Base-by-base conservation (phyloP, 345 rosid species). In the Aquilaria malaccensis region DNA sequence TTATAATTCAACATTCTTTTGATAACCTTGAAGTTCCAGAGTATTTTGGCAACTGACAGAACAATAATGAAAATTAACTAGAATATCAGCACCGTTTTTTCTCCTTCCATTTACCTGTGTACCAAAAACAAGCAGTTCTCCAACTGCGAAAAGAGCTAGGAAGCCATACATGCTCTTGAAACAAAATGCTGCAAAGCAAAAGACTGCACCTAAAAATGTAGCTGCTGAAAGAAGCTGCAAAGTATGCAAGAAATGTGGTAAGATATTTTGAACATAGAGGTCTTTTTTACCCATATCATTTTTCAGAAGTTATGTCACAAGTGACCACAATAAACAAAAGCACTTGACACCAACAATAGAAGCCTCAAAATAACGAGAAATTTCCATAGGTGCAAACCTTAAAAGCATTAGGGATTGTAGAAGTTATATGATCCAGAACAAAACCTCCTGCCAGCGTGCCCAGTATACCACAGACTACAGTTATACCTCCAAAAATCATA, bases 401-500 rank as follows among this genome's bases (percentile, higher is more conserved):
- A 71, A 93, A 93, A 67, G 97, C 97, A 87, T 93, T 93, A 55
- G 90, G 62, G 68, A 93, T 83, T 46, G 96, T 84, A 57, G 90
- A 72, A 74, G 61, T 76, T 71, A 93, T 74, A 70, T 22, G 66
- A 83, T 93, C 98, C 50, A 93, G 79, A 66, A 79, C 14, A 30
- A 45, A 72, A 48, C 97, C 98, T 68, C 98, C 98, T 2, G 87
- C 84, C 58, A 93, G 45, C 33, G 97, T 90, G 61, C 98, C 98
- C 53, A 90, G 58, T 55, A 93, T 68, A 66, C 98, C 98, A 60
- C 90, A 81, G 43, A 93, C 63, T 55, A 93, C 72, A 33, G 98
- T 89, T 64, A 87, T 66, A 63, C 97, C 98, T 72, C 98, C 98
- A 71, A 89, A 93, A 68, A 90, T 78, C 81, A 85, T 0, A 79